Conservation (phyloP, 768 basidiomycete species). For the Neoboletus magnificus region DNA sequence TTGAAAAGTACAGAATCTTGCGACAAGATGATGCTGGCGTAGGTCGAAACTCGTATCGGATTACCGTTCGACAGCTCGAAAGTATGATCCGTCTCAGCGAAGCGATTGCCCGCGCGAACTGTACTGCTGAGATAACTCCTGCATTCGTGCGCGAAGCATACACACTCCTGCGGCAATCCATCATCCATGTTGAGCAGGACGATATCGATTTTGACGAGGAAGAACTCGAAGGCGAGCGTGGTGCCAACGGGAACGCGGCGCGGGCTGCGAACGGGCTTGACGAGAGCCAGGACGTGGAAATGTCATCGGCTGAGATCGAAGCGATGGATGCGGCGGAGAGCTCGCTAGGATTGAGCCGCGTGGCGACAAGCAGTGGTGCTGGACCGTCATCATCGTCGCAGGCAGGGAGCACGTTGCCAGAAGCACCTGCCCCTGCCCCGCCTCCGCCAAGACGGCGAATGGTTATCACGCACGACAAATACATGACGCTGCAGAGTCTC, state of each 20-base stretch:
- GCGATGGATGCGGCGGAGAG: constrained; percentile 49
- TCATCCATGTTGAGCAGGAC: constrained; percentile 99
- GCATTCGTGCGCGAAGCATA: constrained; percentile 96
- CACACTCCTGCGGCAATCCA: constrained; percentile 89
- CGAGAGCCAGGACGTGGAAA: constrained; percentile 59
- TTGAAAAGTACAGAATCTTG: constrained; percentile 91
- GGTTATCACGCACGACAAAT: constrained; percentile 95
- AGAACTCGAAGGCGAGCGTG: constrained; percentile 59
- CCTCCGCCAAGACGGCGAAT: constrained; percentile 66
- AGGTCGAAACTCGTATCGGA: constrained; percentile 90
- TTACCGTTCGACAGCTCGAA: constrained; percentile 96
- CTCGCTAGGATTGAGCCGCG: constrained; percentile 38
- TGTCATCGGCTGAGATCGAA: constrained; percentile 59
- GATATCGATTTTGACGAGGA: constrained; percentile 98
- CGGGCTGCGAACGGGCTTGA: constrained; percentile 39
- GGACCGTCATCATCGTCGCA: constrained; percentile 34
- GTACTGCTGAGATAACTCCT: constrained; percentile 93
- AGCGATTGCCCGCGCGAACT: constrained; percentile 96
- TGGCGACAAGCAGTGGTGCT: constrained; percentile 34
- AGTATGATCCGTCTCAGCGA: constrained; percentile 98
- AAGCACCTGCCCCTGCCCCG: constrained; percentile 34
- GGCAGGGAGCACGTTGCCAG: constrained; percentile 26
- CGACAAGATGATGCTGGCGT: constrained; percentile 90
- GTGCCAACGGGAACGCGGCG: constrained; percentile 33
- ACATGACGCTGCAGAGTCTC: constrained; percentile 84